Evolutionary conservation across 2,329 filamentous ascomycete genomes (phyloP).

Genomic region (Emergomyces orientalis): DNA sequence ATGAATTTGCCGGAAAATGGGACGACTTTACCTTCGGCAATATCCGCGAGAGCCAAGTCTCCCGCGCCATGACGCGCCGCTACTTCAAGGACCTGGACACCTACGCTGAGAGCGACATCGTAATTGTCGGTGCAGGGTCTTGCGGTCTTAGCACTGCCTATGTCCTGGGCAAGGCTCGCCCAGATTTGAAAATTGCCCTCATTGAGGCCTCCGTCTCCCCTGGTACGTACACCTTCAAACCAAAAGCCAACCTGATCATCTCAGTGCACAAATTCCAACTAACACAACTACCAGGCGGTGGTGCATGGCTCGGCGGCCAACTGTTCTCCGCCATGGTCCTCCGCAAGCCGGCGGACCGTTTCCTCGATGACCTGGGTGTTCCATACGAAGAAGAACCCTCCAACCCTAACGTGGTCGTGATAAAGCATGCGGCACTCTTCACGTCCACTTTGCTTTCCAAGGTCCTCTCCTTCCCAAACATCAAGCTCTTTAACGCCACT

Average conservation of each 20-base stretch:
- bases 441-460: conserved; percentile 77
- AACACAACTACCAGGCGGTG: conserved; percentile 50
- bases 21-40: conserved; percentile 70
- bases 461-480: conserved; percentile 75
- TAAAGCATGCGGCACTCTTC: conserved; percentile 89
- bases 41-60: conserved; percentile 87
- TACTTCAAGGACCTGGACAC: conserved; percentile 85
- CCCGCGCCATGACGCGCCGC: conserved; percentile 83
- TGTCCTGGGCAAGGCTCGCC: conserved; percentile 70
- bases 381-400: conserved; percentile 82
- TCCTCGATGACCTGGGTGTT: conserved; percentile 71
- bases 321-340: conserved; percentile 94
- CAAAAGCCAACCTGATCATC: background rate
- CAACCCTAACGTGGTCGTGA: conserved; percentile 78
- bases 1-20: conserved; percentile 67
- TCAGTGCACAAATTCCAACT: background rate
- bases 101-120: conserved; percentile 87
- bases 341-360: conserved; percentile 81
- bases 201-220: conserved; percentile 81
- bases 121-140: conserved; percentile 84
- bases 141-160: conserved; percentile 82
- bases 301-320: conserved; percentile 88
- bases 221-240: conserved; percentile 27
- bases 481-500: conserved; percentile 95
- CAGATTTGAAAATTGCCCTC: conserved; percentile 85